These are phyloP conservation scores for Cyclotella baltica DNA, from an alignment of 108 stramenopile species.

Conservation along the genomic window DNA sequence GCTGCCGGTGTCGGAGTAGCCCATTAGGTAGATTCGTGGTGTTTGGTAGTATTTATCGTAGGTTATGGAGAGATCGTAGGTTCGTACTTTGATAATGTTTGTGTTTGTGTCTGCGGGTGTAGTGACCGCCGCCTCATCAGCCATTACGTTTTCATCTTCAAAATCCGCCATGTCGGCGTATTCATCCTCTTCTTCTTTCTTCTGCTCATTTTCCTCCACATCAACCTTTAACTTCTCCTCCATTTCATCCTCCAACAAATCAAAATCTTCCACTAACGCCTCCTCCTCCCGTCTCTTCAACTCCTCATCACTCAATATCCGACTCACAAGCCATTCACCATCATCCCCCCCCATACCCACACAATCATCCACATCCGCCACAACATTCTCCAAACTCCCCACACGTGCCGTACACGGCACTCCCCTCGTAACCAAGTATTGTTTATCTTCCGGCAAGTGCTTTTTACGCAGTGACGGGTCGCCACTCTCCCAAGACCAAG, in stretches of 20 bases:
- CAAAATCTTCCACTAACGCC: slow-evolving; percentile 82
- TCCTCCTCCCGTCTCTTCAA: slow-evolving; percentile 42
- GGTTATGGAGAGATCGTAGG: slow-evolving; percentile 96
- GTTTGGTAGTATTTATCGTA: slow-evolving; percentile 99
- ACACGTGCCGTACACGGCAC: slow-evolving; percentile 90
- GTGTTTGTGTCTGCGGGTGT: slow-evolving; percentile 29
- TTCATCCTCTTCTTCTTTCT: slow-evolving; percentile 74
- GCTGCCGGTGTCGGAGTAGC: slow-evolving; percentile 81
- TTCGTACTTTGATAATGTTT: slow-evolving; percentile 85
- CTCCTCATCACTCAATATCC: slow-evolving; percentile 51
- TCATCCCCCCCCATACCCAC: slow-evolving; percentile 44
- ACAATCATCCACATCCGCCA: slow-evolving; percentile 36
- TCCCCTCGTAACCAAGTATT: slow-evolving; percentile 90
- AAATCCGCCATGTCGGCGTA: slow-evolving; percentile 93
- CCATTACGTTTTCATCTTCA: slow-evolving; percentile 83
- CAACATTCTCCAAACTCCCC: slow-evolving; percentile 70
- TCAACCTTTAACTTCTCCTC: slow-evolving; percentile 57
- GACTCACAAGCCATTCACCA: slow-evolving; percentile 82
- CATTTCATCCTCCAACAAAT: slow-evolving; percentile 83
- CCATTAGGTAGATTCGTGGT: slow-evolving; percentile 97
- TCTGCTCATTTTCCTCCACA: slow-evolving; percentile 1
- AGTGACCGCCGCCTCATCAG: slow-evolving; percentile 75
- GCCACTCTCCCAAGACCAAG: slow-evolving; percentile 93
- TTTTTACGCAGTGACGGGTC: slow-evolving; percentile 65
- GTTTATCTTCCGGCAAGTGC: slow-evolving; percentile 88